These are phyloP conservation scores for Fistulinella prunicolor DNA, from an alignment of 768 basidiomycete species.

Conservation along the genomic window DNA sequence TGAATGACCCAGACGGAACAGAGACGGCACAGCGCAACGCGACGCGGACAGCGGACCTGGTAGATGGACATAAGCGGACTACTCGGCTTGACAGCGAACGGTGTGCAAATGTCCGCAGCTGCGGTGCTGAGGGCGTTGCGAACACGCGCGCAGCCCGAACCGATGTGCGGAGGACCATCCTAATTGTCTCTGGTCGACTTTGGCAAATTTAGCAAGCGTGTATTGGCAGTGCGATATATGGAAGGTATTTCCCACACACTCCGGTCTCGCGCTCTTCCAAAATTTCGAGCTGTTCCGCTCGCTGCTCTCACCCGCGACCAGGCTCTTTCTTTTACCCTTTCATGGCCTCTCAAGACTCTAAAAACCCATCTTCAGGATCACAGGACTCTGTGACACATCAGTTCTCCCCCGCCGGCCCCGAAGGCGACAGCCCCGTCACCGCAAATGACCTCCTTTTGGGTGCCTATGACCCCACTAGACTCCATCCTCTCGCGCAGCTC, in stretches of 20 bases:
- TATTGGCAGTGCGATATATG: not conserved
- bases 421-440: conserved; percentile 61
- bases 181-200: conserved; percentile 31
- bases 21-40: conserved; percentile 5
- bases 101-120: conserved; percentile 20
- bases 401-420: conserved; percentile 41
- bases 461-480: conserved; percentile 85
- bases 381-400: conserved; percentile 44
- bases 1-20: conserved; percentile 6
- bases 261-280: conserved; percentile 27
- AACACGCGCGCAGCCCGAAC: conserved; percentile 22
- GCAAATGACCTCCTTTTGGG: conserved; percentile 86
- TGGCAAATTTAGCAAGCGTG: conserved; percentile 11
- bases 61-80: conserved; percentile 19
- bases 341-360: conserved; percentile 31
- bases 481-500: conserved; percentile 92
- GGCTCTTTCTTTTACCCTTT: conserved; percentile 2
- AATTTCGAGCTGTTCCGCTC: conserved; percentile 24
- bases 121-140: conserved; percentile 23
- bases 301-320: conserved; percentile 20
- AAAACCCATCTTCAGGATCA: conserved; percentile 35
- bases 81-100: conserved; percentile 24
- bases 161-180: conserved; percentile 18
- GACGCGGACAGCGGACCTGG: conserved; percentile 11
- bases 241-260: conserved; percentile 20